Conservation (phyloP, 768 basidiomycete species). For the Amanita fuliginea region DNA sequence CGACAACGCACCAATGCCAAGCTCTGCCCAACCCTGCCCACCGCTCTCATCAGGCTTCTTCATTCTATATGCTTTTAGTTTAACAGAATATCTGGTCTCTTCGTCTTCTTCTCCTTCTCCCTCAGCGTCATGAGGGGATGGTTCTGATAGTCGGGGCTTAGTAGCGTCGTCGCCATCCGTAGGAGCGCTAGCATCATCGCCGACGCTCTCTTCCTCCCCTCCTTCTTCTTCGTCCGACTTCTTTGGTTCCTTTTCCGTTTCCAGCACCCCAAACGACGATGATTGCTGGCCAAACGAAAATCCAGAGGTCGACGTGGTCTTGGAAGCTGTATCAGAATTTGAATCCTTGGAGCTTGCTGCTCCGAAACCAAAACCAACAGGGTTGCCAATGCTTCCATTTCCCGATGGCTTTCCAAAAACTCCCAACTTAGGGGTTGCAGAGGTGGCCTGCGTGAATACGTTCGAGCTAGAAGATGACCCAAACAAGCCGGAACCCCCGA, state of each 20-base stretch:
- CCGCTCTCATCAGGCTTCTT: conserved; percentile 32
- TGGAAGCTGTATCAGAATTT: conserved; percentile 16
- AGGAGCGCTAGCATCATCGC: conserved; percentile 15
- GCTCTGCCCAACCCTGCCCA: conserved; percentile 46
- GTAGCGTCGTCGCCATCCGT: conserved; percentile 28
- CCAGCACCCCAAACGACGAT: background rate
- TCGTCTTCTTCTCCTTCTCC: conserved; percentile 80
- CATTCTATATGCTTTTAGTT: conserved; percentile 54
- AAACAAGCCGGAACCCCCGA: background rate
- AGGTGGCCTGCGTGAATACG: conserved; percentile 6
- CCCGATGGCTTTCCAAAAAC: conserved; percentile 18
- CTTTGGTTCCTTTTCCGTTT: background rate
- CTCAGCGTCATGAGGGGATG: conserved; percentile 48
- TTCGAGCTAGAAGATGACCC: conserved; percentile 6
- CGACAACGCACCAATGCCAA: conserved; percentile 49
- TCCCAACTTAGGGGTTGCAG: conserved; percentile 19
- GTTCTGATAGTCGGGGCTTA: conserved; percentile 16
- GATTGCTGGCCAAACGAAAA: conserved; percentile 8
- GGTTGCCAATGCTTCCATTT: conserved; percentile 46
- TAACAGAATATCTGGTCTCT: conserved; percentile 47
- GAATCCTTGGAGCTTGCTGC: conserved; percentile 13
- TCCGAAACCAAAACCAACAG: conserved; percentile 53
- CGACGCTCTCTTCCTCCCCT: conserved; percentile 14
- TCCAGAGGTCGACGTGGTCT: conserved; percentile 5
- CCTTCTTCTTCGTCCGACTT: conserved; percentile 10